A percentile compares a stretch with the other conserved stretches of the same genome.
Evolutionary conservation across 2,329 filamentous ascomycete species (phyloP).

Genomic region (Cryphonectria radicalis): DNA sequence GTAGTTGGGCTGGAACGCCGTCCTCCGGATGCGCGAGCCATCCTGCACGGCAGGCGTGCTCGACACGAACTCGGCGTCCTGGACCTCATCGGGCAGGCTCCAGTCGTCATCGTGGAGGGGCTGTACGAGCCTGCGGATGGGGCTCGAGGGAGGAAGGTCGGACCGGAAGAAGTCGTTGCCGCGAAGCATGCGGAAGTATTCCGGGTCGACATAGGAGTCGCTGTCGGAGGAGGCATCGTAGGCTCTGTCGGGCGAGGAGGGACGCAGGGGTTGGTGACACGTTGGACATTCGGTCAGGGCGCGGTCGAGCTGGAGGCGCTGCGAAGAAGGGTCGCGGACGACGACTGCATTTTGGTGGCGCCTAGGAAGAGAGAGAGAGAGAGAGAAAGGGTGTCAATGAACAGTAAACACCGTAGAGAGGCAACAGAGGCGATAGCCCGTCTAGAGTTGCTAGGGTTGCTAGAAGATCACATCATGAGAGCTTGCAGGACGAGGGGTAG

Average conservation of each 20-base stretch:
- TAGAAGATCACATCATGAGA: slow-evolving; percentile 2
- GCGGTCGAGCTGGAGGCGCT: slow-evolving; percentile 77
- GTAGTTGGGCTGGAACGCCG: slow-evolving; percentile 90
- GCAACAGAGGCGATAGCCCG: background rate
- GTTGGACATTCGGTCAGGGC: slow-evolving; percentile 84
- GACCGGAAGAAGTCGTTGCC: slow-evolving; percentile 50
- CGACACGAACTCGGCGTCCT: slow-evolving; percentile 55
- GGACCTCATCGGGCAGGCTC: slow-evolving; percentile 35
- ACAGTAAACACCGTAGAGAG: background rate
- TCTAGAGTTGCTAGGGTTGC: background rate
- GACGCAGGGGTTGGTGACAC: slow-evolving; percentile 74
- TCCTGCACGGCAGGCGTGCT: slow-evolving; percentile 53
- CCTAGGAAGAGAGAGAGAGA: slow-evolving; percentile 49
- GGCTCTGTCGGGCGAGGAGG: slow-evolving; percentile 52
- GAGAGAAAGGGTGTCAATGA: background rate
- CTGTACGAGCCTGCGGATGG: slow-evolving; percentile 57
- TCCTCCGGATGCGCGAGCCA: slow-evolving; percentile 76
- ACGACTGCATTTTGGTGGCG: slow-evolving; percentile 93
- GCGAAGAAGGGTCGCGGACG: slow-evolving; percentile 83
- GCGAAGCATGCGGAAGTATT: slow-evolving; percentile 94
- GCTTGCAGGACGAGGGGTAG: slow-evolving; percentile 30
- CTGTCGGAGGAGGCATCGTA: slow-evolving; percentile 51
- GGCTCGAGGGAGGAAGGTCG: slow-evolving; percentile 53
- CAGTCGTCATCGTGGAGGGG: slow-evolving; percentile 43
- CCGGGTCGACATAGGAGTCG: slow-evolving; percentile 81